These are phyloP conservation scores for Pseudotulostoma volvatum DNA, from an alignment of 495 filamentous ascomycete genomes.

Conservation along the genomic window DNA sequence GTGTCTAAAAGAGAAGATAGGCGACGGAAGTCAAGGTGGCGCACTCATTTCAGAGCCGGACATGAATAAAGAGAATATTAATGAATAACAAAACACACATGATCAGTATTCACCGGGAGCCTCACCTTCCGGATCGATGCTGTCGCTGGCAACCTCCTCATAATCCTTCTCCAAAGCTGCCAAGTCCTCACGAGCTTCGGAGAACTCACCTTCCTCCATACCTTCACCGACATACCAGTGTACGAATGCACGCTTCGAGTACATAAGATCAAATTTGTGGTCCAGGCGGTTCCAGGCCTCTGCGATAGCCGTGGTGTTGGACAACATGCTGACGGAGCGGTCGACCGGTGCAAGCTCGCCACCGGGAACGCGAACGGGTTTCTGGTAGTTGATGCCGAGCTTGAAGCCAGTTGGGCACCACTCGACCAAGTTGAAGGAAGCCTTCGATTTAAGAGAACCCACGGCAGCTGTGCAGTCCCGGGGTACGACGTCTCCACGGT, in stretches of 20 bases:
- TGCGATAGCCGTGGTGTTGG: constrained; percentile 81
- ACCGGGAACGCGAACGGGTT: constrained; percentile 62
- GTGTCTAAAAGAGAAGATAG: no score
- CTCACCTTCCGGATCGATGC: constrained; percentile 41
- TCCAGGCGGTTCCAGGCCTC: constrained; percentile 82
- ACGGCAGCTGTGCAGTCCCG: constrained; percentile 70
- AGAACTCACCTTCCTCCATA: constrained; percentile 93
- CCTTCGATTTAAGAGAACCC: constrained; percentile 67
- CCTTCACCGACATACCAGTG: constrained; percentile 94
- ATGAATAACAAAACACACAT: no score
- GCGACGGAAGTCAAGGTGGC: no score
- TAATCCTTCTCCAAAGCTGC: constrained; percentile 85
- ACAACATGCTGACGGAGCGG: constrained; percentile 77
- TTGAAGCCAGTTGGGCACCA: constrained; percentile 97
- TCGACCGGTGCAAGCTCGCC: constrained; percentile 69
- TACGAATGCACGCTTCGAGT: constrained; percentile 86
- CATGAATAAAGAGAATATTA: no score
- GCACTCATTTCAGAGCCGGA: no score
- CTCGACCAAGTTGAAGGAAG: constrained; percentile 82
- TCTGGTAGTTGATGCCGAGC: constrained; percentile 86
- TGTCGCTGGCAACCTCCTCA: constrained; percentile 75
- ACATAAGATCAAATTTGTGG: constrained; percentile 95
- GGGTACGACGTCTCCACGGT: constrained; percentile 79
- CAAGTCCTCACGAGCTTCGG: constrained; percentile 77
- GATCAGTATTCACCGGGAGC: constrained; percentile 62